phyloP scores from a whole-genome alignment of 208 protist genomes.

The Leishmania arabica region DNA sequence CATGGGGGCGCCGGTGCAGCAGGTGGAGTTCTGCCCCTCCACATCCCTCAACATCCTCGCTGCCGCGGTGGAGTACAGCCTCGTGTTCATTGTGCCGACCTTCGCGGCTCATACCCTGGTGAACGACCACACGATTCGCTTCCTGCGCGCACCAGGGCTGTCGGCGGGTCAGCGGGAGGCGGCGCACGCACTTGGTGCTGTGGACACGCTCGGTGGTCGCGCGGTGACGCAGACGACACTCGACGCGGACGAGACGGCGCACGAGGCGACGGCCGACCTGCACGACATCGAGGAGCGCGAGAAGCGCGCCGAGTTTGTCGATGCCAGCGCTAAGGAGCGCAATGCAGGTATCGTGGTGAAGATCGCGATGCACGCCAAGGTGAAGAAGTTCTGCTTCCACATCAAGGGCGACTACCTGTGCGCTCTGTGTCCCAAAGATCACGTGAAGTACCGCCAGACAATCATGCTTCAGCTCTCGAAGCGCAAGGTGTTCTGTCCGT shows the following conservation, averaged over 20 bases:
- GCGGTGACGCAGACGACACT: conserved; percentile 82
- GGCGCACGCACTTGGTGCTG: conserved; percentile 38
- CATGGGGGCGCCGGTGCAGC: conserved; percentile 85
- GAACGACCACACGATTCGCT: conserved; percentile 91
- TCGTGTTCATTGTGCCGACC: conserved; percentile 90
- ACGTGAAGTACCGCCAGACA: conserved; percentile 93
- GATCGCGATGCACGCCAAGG: conserved; percentile 87
- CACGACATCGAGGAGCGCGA: conserved; percentile 87
- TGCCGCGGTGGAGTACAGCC: conserved; percentile 84
- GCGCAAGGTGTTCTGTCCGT: conserved; percentile 92
- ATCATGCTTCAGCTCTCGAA: conserved; percentile 94
- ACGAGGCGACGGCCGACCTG: conserved; percentile 72
- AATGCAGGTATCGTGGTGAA: conserved; percentile 88
- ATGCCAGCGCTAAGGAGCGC: conserved; percentile 73
- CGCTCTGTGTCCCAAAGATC: conserved; percentile 91
- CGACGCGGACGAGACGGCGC: conserved; percentile 80
- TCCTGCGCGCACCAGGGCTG: conserved; percentile 75
- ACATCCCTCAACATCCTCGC: conserved; percentile 89
- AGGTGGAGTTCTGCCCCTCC: conserved; percentile 96
- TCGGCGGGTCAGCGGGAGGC: conserved; percentile 29
- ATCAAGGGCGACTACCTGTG: conserved; percentile 90
- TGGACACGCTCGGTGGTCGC: conserved; percentile 66
- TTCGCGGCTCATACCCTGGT: conserved; percentile 80
- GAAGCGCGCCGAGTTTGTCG: conserved; percentile 90
- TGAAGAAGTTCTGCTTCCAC: conserved; percentile 92